phyloP scores from a whole-genome alignment of 2,329 filamentous ascomycete genomes.

The Aspergillus chevalieri region DNA sequence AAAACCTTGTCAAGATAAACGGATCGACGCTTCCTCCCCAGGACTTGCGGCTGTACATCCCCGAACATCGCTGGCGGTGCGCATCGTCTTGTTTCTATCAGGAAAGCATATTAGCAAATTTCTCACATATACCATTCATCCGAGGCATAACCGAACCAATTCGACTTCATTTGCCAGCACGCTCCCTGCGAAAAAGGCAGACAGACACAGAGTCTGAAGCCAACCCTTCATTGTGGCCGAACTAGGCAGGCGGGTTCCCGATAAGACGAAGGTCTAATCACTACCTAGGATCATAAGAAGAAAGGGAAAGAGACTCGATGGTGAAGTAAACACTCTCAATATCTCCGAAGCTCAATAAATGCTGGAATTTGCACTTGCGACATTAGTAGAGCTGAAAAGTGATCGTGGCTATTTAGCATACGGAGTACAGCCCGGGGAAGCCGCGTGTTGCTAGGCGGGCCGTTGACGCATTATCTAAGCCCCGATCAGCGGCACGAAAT shows the following conservation, averaged over 20 bases:
- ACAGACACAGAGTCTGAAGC: constrained; percentile 30
- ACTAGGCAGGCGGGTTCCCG: constrained; percentile 9
- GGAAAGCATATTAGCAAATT: neutral
- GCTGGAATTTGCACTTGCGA: neutral
- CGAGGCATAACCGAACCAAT: constrained; percentile 30
- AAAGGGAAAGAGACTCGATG: neutral
- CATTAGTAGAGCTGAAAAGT: neutral
- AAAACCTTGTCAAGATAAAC: constrained; percentile 79
- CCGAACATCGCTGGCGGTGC: constrained; percentile 75
- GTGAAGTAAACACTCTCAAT: constrained; percentile 2
- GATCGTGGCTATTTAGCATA: constrained; percentile 14
- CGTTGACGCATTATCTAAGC: constrained; percentile 25
- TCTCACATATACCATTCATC: neutral
- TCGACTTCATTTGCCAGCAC: constrained; percentile 42
- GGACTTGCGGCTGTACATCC: constrained; percentile 86
- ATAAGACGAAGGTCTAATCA: constrained; percentile 9
- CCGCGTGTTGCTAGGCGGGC: constrained; percentile 17
- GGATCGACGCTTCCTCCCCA: constrained; percentile 88
- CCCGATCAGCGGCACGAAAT: constrained; percentile 6
- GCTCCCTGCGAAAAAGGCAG: constrained; percentile 31
- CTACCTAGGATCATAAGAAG: constrained; percentile 16
- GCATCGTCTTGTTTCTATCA: constrained; percentile 66
- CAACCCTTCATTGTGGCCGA: constrained; percentile 34
- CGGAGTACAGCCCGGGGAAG: constrained; percentile 10
- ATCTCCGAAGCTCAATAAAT: constrained; percentile 8